These are phyloP conservation scores for Candida chilensis DNA, from an alignment of 805 yeast species.

Conservation along the genomic window DNA sequence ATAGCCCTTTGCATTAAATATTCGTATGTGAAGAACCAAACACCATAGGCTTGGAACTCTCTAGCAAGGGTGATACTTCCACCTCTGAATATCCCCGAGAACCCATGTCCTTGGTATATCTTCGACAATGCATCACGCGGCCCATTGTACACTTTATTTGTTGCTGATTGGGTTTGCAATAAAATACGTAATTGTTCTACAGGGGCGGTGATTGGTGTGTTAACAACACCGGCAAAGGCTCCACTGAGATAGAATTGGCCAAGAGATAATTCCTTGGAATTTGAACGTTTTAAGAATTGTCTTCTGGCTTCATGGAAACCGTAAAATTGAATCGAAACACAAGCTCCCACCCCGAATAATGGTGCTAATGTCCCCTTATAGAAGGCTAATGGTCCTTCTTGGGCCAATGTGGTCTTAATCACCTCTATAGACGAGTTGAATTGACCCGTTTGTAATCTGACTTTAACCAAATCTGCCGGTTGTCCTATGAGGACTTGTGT, in stretches of 20 bases:
- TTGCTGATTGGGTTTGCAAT: conserved; percentile 36
- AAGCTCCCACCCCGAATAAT: conserved; percentile 70
- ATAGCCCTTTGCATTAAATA: conserved; percentile 33
- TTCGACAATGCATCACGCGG: conserved; percentile 32
- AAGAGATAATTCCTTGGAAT: conserved; percentile 26
- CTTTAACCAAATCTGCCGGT: conserved; percentile 66
- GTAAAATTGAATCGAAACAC: conserved; percentile 63
- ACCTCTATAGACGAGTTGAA: conserved; percentile 42
- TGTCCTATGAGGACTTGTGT: conserved; percentile 35
- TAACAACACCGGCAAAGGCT: conserved; percentile 58
- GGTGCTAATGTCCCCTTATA: conserved; percentile 95
- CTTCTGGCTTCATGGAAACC: conserved; percentile 66
- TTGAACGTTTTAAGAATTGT: conserved; percentile 28
- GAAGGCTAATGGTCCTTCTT: conserved; percentile 82
- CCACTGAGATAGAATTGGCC: conserved; percentile 56
- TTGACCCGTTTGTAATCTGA: conserved; percentile 63
- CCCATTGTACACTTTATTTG: conserved; percentile 20
- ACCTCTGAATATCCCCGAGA: conserved; percentile 48
- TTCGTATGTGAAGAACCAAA: conserved; percentile 66
- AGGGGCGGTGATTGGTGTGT: conserved; percentile 53
- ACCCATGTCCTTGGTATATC: conserved; percentile 34
- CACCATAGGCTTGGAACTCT: conserved; percentile 68
- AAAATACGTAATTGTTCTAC: conserved; percentile 60
- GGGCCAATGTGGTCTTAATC: conserved; percentile 41
- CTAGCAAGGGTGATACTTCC: conserved; percentile 41